Percentiles rank a stretch among this genome's conserved stretches.
Evolutionary conservation across 352 stramenopile species (phyloP).

Genomic region (Globisporangium megalacanthum): DNA sequence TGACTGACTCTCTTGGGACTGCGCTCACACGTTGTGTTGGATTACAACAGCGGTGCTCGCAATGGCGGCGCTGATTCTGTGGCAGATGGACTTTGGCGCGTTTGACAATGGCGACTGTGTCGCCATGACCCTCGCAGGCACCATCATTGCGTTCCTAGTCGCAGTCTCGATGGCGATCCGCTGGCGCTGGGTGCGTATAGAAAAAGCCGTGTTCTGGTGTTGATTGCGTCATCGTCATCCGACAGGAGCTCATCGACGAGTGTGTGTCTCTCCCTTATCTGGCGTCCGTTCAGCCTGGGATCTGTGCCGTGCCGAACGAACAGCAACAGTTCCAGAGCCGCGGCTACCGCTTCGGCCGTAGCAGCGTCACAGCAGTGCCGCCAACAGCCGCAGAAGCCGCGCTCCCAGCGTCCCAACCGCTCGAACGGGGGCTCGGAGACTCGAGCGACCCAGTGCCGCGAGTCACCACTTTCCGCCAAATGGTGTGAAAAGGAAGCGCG

Average conservation of each 20-base stretch:
- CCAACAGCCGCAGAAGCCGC: neutral
- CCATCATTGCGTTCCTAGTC: conserved; percentile 56
- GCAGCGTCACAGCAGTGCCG: neutral
- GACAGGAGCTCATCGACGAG: too few relatives aligned
- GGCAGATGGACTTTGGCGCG: conserved; percentile 41
- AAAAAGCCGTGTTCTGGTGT: neutral
- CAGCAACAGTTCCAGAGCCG: conserved; percentile 37
- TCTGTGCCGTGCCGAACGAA: conserved; percentile 72
- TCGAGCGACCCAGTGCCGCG: neutral
- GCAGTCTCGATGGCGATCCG: conserved; percentile 71
- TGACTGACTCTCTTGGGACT: too few relatives aligned
- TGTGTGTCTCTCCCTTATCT: neutral
- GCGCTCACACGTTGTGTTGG: neutral
- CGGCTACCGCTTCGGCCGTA: conserved; percentile 2
- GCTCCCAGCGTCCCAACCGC: conserved; percentile 7
- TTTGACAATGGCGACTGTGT: conserved; percentile 78
- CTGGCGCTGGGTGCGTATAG: conserved; percentile 57
- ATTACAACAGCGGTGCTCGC: conserved; percentile 30
- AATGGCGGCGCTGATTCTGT: conserved; percentile 41
- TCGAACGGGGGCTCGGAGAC: conserved; percentile 8
- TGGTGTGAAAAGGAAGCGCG: conserved; percentile 1
- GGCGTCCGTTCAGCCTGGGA: conserved; percentile 36
- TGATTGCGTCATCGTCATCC: neutral
- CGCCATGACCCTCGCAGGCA: conserved; percentile 54
- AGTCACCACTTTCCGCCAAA: conserved; percentile 10